Conservation (phyloP, 2,329 filamentous ascomycete species). For the Neobulgaria alba region DNA sequence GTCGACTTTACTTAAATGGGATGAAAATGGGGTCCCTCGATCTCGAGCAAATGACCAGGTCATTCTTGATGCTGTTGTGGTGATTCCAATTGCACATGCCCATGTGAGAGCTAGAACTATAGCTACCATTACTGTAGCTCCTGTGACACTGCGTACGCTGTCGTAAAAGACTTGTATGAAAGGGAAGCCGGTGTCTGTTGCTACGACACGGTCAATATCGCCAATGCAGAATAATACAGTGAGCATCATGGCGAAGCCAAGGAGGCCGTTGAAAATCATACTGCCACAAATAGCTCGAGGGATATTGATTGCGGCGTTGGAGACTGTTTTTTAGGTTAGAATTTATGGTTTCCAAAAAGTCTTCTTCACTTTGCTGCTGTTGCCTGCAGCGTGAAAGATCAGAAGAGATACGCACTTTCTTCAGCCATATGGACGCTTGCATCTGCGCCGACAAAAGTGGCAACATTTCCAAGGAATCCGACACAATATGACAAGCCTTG, state of each 20-base stretch:
- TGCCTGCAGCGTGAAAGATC: too few relatives aligned
- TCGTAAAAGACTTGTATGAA: slow-evolving; percentile 44
- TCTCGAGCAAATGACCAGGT: slow-evolving; percentile 37
- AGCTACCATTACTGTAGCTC: slow-evolving; percentile 32
- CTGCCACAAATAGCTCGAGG: slow-evolving; percentile 41
- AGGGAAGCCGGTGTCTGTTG: slow-evolving; percentile 36
- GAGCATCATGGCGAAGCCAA: slow-evolving; percentile 35
- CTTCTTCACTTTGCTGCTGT: too few relatives aligned
- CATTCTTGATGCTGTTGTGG: slow-evolving; percentile 33
- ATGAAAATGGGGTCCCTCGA: slow-evolving; percentile 29
- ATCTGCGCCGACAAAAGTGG: slow-evolving; percentile 33
- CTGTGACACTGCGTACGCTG: slow-evolving; percentile 31
- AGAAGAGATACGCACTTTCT: slow-evolving; percentile 22
- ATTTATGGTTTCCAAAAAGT: not conserved
- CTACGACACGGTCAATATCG: slow-evolving; percentile 30
- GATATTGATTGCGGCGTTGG: slow-evolving; percentile 39
- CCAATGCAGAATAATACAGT: slow-evolving; percentile 30
- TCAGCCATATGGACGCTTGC: slow-evolving; percentile 35
- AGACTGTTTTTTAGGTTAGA: slow-evolving; percentile 30
- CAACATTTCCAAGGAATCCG: slow-evolving; percentile 33
- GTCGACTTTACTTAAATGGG: slow-evolving; percentile 7
- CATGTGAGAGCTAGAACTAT: slow-evolving; percentile 33
- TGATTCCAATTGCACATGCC: slow-evolving; percentile 30
- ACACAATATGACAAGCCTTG: slow-evolving; percentile 39
- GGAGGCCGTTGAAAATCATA: slow-evolving; percentile 34